These are phyloP conservation scores for Nakaseomyces nivariensis DNA, from an alignment of 1,139 yeast species.

Conservation along the genomic window DNA sequence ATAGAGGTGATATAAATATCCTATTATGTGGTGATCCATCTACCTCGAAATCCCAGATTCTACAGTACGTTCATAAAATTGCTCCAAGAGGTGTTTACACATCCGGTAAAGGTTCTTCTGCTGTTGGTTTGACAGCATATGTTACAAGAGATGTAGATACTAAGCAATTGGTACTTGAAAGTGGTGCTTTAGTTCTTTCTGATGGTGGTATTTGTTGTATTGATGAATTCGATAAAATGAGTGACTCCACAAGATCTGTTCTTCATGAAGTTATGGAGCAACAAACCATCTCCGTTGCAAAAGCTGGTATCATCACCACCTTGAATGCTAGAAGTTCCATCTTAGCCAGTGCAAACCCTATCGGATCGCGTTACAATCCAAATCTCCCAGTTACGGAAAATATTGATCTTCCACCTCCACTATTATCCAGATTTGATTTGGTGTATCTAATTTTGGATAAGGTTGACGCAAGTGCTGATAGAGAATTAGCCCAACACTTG, in stretches of 20 bases:
- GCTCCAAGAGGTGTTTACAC: slow-evolving; percentile 98
- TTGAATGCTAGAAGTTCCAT: slow-evolving; percentile 93
- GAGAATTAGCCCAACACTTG: slow-evolving; percentile 80
- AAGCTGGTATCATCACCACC: slow-evolving; percentile 96
- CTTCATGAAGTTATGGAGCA: slow-evolving; percentile 99
- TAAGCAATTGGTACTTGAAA: slow-evolving; percentile 81
- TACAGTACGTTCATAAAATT: slow-evolving; percentile 91
- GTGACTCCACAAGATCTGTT: slow-evolving; percentile 87
- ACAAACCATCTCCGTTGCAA: slow-evolving; percentile 94
- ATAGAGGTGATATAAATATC: slow-evolving; percentile 90
- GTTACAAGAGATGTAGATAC: slow-evolving; percentile 92
- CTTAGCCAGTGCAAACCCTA: slow-evolving; percentile 96
- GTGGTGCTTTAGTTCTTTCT: slow-evolving; percentile 92
- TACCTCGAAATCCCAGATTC: slow-evolving; percentile 86
- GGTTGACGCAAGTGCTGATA: slow-evolving; percentile 77
- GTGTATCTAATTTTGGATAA: slow-evolving; percentile 87
- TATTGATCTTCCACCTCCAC: slow-evolving; percentile 93
- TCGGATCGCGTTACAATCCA: slow-evolving; percentile 90
- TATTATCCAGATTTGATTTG: slow-evolving; percentile 86
- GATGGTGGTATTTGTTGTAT: slow-evolving; percentile 99
- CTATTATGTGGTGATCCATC: slow-evolving; percentile 97
- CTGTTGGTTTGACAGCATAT: slow-evolving; percentile 97
- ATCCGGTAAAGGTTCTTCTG: slow-evolving; percentile 97
- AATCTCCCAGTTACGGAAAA: slow-evolving; percentile 87
- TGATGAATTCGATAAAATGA: slow-evolving; percentile 97